Evolutionary conservation across 805 yeast species (phyloP).

Genomic region (Kregervanrija delftensis): DNA sequence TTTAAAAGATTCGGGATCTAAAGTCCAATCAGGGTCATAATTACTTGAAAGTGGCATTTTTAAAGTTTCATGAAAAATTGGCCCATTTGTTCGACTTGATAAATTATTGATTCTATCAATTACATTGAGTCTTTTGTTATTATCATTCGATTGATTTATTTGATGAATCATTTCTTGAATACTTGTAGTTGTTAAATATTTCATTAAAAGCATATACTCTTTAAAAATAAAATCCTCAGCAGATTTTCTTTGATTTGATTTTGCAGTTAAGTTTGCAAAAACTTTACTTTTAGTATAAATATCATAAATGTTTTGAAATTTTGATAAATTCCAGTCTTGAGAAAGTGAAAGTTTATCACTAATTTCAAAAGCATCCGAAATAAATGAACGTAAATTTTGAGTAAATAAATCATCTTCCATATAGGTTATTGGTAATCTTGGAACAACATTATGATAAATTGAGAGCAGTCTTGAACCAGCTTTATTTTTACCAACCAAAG

Average conservation of each 20-base stretch:
- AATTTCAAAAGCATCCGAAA: constrained; percentile 21
- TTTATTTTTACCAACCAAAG: constrained; percentile 23
- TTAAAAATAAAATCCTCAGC: too few relatives aligned
- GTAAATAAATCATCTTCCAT: constrained; percentile 19
- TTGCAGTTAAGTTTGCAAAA: constrained; percentile 9
- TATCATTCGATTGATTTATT: too few relatives aligned
- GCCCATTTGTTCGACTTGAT: too few relatives aligned
- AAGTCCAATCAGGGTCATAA: constrained; percentile 20
- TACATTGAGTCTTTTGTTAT: too few relatives aligned
- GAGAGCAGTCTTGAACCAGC: constrained; percentile 27
- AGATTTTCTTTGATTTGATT: too few relatives aligned
- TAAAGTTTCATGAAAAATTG: not conserved
- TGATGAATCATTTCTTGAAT: too few relatives aligned
- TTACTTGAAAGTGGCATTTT: not conserved
- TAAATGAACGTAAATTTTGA: constrained; percentile 17
- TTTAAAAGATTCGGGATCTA: constrained; percentile 18
- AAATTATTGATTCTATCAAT: too few relatives aligned
- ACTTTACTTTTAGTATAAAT: constrained; percentile 14
- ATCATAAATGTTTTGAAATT: constrained; percentile 12
- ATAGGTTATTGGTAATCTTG: constrained; percentile 13
- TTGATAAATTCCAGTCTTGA: constrained; percentile 22
- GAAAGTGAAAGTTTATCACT: constrained; percentile 24
- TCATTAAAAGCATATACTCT: too few relatives aligned
- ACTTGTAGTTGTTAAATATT: too few relatives aligned
- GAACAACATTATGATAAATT: constrained; percentile 21